Evolutionary conservation across 2,329 filamentous ascomycete genomes (phyloP).

Genomic region (Claviceps paspali): DNA sequence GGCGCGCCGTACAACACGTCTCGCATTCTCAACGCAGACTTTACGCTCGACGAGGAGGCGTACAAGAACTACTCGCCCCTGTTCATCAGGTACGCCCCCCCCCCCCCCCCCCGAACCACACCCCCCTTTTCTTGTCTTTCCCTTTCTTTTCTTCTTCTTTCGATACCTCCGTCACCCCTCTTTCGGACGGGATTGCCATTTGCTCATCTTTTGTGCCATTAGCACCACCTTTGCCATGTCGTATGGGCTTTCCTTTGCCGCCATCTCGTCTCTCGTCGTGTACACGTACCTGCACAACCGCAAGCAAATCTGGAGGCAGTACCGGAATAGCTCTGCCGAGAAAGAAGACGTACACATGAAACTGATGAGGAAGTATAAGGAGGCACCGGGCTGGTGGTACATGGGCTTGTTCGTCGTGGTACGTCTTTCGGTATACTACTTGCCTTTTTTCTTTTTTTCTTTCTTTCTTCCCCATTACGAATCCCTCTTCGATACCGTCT

Average conservation of each 20-base stretch:
- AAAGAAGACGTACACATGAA: conserved; percentile 51
- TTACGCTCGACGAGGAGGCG: conserved; percentile 45
- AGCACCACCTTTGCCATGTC: conserved; percentile 56
- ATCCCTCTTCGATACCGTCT: no score
- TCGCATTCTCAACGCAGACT: conserved; percentile 44
- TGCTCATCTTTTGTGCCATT: neutral
- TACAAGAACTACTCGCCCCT: conserved; percentile 54
- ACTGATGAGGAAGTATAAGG: conserved; percentile 46
- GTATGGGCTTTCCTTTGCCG: conserved; percentile 59
- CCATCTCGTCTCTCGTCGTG: conserved; percentile 53
- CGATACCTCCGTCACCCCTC: no score
- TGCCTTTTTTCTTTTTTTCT: no score
- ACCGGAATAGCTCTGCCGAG: conserved; percentile 40
- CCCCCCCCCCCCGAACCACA: no score
- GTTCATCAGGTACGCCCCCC: conserved; percentile 37
- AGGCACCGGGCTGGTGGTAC: conserved; percentile 51
- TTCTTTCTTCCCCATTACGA: neutral
- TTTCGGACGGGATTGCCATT: no score
- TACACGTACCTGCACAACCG: conserved; percentile 54
- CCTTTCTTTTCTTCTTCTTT: conserved; percentile 1
- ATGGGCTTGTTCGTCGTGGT: conserved; percentile 39
- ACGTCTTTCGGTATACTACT: no score
- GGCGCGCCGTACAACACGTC: conserved; percentile 48
- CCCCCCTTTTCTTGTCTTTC: no score
- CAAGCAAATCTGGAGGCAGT: conserved; percentile 48